These are phyloP conservation scores for Hortiboletus campestris DNA, from an alignment of 768 basidiomycete species.

Conservation along the genomic window DNA sequence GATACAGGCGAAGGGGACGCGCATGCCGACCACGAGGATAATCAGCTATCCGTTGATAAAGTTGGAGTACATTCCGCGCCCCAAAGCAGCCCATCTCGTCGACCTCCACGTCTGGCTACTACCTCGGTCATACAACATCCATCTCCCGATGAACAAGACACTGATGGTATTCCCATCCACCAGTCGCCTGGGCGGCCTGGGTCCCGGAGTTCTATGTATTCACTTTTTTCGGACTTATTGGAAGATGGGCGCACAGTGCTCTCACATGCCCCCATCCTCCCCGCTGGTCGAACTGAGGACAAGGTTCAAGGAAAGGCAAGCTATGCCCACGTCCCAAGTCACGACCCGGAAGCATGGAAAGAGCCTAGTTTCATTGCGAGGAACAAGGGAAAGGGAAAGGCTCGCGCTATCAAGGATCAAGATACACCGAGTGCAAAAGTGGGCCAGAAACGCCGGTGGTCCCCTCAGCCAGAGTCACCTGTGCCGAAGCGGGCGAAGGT, in stretches of 20 bases:
- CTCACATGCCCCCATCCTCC: neutral
- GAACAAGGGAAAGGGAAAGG: constrained; percentile 21
- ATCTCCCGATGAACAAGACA: neutral
- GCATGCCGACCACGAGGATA: neutral
- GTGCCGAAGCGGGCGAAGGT: constrained; percentile 15
- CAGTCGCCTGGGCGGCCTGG: neutral
- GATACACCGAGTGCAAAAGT: neutral
- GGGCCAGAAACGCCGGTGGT: constrained; percentile 18
- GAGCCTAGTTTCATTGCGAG: constrained; percentile 31
- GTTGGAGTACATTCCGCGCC: neutral
- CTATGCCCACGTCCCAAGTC: constrained; percentile 4
- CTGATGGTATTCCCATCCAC: neutral
- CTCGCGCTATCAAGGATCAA: constrained; percentile 3
- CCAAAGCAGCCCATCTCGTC: neutral
- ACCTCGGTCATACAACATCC: neutral
- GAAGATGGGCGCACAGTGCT: neutral
- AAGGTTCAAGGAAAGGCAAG: neutral
- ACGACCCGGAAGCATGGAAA: constrained; percentile 32
- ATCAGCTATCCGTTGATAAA: constrained; percentile 5
- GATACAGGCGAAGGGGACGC: neutral
- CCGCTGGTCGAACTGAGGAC: neutral
- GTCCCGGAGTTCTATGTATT: constrained; percentile 19
- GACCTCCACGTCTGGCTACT: neutral
- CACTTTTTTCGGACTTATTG: constrained; percentile 26
- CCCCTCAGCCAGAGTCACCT: constrained; percentile 6